These are phyloP conservation scores for Penicillium sp. DNA, from an alignment of 2,329 filamentous ascomycete species.

Conservation along the genomic window DNA sequence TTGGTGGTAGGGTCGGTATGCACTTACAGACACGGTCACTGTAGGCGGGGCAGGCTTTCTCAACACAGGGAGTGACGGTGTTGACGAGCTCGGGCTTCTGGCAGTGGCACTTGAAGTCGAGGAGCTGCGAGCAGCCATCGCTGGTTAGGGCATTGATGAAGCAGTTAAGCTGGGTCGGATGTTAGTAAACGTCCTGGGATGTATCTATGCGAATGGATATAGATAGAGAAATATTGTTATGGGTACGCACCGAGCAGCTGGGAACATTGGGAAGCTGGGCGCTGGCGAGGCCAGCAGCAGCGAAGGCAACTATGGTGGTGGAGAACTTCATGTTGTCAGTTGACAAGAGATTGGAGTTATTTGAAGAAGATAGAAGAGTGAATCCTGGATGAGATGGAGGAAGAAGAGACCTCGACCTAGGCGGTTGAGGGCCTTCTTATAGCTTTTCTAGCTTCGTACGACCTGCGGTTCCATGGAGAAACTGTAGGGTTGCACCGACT, in stretches of 20 bases:
- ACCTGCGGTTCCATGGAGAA: not conserved
- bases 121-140: conserved; percentile 47
- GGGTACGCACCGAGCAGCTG: conserved; percentile 43
- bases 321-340: conserved; percentile 36
- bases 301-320: conserved; percentile 34
- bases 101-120: conserved; percentile 52
- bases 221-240: not conserved
- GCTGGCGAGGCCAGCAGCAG: conserved; percentile 44
- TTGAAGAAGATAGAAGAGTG: conserved; percentile 8
- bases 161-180: conserved; percentile 43
- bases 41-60: conserved; percentile 40
- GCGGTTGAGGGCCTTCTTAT: conserved; percentile 20
- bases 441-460: conserved; percentile 12
- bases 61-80: conserved; percentile 47
- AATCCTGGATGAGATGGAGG: conserved; percentile 13
- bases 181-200: not conserved
- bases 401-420: conserved; percentile 4
- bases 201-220: not conserved
- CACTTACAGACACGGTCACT: conserved; percentile 39
- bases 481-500: conserved; percentile 12
- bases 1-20: not conserved
- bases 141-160: conserved; percentile 41
- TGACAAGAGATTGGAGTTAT: conserved; percentile 10
- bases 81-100: conserved; percentile 43
- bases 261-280: conserved; percentile 48